phyloP scores from a whole-genome alignment of 192 early-diverging fungal species.

The Coemansia sp. region DNA sequence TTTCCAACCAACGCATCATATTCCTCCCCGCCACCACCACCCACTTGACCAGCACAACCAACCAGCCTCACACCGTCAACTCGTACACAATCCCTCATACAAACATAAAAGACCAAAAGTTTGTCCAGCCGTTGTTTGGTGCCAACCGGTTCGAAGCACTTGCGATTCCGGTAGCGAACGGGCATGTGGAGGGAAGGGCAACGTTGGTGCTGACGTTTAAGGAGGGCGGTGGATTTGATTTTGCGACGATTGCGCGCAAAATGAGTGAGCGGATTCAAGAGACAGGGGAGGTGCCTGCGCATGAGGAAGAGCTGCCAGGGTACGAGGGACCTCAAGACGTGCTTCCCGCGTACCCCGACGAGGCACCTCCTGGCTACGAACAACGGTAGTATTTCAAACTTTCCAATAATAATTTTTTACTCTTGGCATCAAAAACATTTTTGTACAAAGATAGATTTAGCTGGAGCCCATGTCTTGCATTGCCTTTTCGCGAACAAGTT shows the following conservation, averaged over 20 bases:
- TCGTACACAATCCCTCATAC: conserved; percentile 42
- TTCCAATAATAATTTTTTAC: conserved; percentile 7
- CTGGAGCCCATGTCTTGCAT: conserved; percentile 14
- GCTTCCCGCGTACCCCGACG: conserved; percentile 24
- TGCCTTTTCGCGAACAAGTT: conserved; percentile 25
- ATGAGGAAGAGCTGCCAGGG: conserved; percentile 46
- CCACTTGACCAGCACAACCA: conserved; percentile 24
- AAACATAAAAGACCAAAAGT: conserved; percentile 25
- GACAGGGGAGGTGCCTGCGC: conserved; percentile 34
- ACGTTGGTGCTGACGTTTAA: conserved; percentile 36
- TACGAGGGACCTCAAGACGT: conserved; percentile 25
- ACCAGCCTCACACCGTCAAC: conserved; percentile 13
- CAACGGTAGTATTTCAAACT: conserved; percentile 1
- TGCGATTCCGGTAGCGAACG: conserved; percentile 20
- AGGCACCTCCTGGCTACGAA: conserved; percentile 47
- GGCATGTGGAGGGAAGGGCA: conserved; percentile 11
- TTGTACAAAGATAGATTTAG: background rate
- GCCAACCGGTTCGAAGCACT: conserved; percentile 42
- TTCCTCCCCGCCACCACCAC: conserved; percentile 32
- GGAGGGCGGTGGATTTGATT: conserved; percentile 53
- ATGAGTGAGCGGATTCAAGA: conserved; percentile 35
- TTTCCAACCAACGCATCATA: conserved; percentile 51
- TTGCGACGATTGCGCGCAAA: conserved; percentile 39
- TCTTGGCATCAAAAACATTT: conserved; percentile 7
- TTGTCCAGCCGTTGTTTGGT: conserved; percentile 43